Conservation (phyloP, 768 basidiomycete genomes). For the Tylopilus vinaceipallidus region DNA sequence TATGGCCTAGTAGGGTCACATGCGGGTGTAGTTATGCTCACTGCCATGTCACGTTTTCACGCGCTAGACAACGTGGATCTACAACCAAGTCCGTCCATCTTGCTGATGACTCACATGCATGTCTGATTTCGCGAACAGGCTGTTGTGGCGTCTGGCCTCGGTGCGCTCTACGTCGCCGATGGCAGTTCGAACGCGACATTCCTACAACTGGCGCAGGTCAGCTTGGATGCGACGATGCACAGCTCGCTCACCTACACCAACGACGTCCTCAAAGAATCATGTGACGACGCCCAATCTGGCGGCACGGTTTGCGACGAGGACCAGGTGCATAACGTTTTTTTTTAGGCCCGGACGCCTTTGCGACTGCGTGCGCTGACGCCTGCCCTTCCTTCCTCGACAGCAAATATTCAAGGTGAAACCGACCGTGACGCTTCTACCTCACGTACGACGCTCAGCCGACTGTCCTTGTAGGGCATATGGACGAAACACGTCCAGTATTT, state of each 20-base stretch:
- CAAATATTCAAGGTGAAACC: conserved; percentile 32
- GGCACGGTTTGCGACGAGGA: conserved; percentile 44
- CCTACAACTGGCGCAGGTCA: conserved; percentile 49
- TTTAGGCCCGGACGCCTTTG: too few relatives aligned
- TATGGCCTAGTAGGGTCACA: not conserved
- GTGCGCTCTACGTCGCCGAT: conserved; percentile 42
- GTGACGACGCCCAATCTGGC: conserved; percentile 43
- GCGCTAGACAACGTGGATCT: conserved; percentile 54
- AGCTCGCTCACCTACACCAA: conserved; percentile 36
- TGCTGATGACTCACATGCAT: not conserved
- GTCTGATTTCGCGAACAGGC: conserved; percentile 33
- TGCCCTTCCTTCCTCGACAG: conserved; percentile 3
- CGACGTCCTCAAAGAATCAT: conserved; percentile 47
- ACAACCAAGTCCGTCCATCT: conserved; percentile 46
- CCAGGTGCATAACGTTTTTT: too few relatives aligned
- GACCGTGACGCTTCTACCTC: not conserved
- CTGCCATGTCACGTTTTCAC: not conserved
- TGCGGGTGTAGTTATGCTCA: not conserved
- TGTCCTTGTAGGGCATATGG: conserved; percentile 40
- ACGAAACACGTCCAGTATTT: conserved; percentile 52
- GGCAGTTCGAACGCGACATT: conserved; percentile 34
- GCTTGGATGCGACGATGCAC: conserved; percentile 48
- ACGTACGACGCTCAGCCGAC: too few relatives aligned
- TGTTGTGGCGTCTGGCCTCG: conserved; percentile 54
- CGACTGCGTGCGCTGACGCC: not conserved